phyloP scores from a whole-genome alignment of 2,329 filamentous ascomycete species.

The Pyricularia grisea region DNA sequence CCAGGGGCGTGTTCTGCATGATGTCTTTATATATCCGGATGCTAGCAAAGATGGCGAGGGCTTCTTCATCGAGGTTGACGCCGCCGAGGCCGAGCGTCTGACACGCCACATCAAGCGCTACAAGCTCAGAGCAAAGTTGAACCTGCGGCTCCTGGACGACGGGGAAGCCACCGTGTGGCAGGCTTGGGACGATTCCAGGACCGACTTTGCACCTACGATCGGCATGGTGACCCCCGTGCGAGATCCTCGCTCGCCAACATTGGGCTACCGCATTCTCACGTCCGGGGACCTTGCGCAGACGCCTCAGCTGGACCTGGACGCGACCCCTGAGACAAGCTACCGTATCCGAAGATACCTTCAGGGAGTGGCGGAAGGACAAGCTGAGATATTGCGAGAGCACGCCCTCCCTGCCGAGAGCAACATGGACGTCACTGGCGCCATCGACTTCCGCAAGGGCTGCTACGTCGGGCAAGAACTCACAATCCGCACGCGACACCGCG shows the following conservation, averaged over 20 bases:
- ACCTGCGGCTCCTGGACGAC: conserved; percentile 53
- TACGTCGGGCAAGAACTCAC: conserved; percentile 96
- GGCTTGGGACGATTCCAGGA: conserved; percentile 52
- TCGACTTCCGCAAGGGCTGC: conserved; percentile 94
- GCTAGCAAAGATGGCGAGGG: conserved; percentile 11
- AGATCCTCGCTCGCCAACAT: conserved; percentile 44
- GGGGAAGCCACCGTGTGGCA: conserved; percentile 64
- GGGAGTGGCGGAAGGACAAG: conserved; percentile 78
- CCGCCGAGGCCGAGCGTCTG: conserved; percentile 50
- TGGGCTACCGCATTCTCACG: conserved; percentile 43
- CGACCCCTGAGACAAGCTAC: conserved; percentile 50
- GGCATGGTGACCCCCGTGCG: conserved; percentile 24
- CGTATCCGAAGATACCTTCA: conserved; percentile 66
- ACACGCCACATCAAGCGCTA: conserved; percentile 72
- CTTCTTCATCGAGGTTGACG: conserved; percentile 80
- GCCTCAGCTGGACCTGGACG: conserved; percentile 16
- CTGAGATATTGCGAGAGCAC: conserved; percentile 61
- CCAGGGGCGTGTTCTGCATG: conserved; percentile 73
- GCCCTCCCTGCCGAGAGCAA: conserved; percentile 84
- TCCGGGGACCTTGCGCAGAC: not conserved
- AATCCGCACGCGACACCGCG: conserved; percentile 88
- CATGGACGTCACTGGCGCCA: conserved; percentile 73
- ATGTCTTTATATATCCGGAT: conserved; percentile 79
- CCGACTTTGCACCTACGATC: conserved; percentile 1
- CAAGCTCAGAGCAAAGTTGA: conserved; percentile 74